Evolutionary conservation across 2,329 filamentous ascomycete genomes (phyloP).

Genomic region (Neodidymelliopsis sp.): DNA sequence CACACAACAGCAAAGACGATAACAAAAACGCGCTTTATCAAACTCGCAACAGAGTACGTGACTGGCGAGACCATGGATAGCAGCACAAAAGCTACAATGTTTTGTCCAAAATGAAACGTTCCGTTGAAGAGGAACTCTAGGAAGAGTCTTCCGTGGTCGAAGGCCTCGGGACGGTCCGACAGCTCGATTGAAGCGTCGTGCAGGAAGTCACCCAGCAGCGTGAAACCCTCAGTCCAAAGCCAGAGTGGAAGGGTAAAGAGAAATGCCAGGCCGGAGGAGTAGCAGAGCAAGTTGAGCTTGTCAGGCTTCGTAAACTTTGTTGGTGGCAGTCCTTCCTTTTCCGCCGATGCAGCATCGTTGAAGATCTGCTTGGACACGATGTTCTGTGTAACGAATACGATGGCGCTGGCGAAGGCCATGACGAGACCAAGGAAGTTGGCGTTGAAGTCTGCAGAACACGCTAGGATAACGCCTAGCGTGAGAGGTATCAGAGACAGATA

Average conservation of each 20-base stretch:
- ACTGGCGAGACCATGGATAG: conserved; percentile 94
- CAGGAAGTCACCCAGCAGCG: conserved; percentile 78
- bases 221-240: conserved; percentile 88
- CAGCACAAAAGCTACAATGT: conserved; percentile 91
- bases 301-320: conserved; percentile 80
- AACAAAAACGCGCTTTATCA: conserved; percentile 97
- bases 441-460: conserved; percentile 89
- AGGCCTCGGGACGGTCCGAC: conserved; percentile 76
- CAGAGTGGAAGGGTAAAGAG: conserved; percentile 88
- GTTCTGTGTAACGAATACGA: conserved; percentile 97
- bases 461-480: conserved; percentile 92
- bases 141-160: conserved; percentile 66
- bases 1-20: conserved; percentile 94
- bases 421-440: conserved; percentile 90
- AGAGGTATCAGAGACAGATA: conserved; percentile 80
- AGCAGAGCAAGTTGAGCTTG: conserved; percentile 95
- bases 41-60: conserved; percentile 92
- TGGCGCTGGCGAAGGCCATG: conserved; percentile 85
- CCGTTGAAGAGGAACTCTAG: conserved; percentile 98
- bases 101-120: conserved; percentile 94
- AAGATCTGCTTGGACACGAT: conserved; percentile 98
- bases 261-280: conserved; percentile 94
- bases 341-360: conserved; percentile 87
- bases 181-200: conserved; percentile 81
- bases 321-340: conserved; percentile 69